These are phyloP conservation scores for Albizia julibrissin DNA, from an alignment of 306 rosid species.

Conservation along the genomic window DNA sequence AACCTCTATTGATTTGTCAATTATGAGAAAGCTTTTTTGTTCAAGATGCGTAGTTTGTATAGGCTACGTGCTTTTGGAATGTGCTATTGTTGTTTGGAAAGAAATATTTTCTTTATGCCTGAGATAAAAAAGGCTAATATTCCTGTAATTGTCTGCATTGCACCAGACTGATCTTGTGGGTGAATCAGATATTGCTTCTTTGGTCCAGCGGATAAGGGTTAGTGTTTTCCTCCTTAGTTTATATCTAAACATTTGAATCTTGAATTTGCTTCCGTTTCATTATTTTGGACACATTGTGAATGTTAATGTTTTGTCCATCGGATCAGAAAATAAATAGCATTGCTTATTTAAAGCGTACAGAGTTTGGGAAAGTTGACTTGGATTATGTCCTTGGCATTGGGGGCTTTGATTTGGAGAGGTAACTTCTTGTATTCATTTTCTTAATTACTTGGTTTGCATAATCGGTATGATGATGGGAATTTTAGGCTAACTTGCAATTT, in stretches of 20 bases:
- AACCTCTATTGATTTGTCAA: neutral
- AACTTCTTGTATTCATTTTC: constrained; percentile 33
- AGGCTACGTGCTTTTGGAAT: neutral
- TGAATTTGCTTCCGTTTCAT: neutral
- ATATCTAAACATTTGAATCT: neutral
- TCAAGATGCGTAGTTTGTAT: neutral
- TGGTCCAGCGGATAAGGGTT: constrained; percentile 88
- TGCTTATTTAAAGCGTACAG: constrained; percentile 85
- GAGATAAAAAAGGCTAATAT: constrained; percentile 27
- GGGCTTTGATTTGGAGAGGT: constrained; percentile 99
- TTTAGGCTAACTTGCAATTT: constrained; percentile 6
- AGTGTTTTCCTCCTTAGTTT: constrained; percentile 34
- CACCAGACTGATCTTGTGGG: constrained; percentile 91
- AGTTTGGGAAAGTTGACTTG: constrained; percentile 91
- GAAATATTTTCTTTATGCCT: neutral
- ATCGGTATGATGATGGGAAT: constrained; percentile 3
- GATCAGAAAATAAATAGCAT: constrained; percentile 71
- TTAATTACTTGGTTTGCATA: constrained; percentile 9
- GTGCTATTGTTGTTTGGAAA: neutral
- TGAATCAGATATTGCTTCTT: constrained; percentile 65
- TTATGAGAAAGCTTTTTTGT: neutral
- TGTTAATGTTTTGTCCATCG: neutral
- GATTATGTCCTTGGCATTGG: constrained; percentile 98
- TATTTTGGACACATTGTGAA: constrained; percentile 32
- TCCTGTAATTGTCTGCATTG: constrained; percentile 26